Evolutionary conservation across 2,329 filamentous ascomycete genomes (phyloP).

Genomic region (Aspergillus tanneri): DNA sequence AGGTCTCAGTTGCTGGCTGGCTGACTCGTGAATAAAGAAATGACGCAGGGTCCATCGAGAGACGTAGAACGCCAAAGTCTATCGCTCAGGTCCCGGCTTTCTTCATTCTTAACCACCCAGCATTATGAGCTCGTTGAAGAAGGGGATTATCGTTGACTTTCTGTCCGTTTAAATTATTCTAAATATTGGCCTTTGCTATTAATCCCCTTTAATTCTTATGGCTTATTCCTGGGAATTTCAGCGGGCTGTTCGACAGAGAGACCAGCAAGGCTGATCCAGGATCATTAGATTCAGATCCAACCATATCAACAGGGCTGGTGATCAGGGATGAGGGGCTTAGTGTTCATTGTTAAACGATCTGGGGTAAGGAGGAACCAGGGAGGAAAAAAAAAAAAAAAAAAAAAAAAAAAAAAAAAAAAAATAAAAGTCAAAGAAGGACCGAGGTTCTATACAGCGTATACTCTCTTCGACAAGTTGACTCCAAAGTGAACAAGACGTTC

Average conservation of each 20-base stretch:
- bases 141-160: background rate
- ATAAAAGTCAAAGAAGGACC: too few relatives aligned
- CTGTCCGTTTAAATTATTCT: background rate
- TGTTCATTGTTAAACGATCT: background rate
- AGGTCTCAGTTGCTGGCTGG: background rate
- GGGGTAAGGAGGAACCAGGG: background rate
- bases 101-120: background rate
- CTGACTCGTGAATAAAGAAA: background rate
- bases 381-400: constrained; percentile 3
- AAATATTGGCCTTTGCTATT: background rate
- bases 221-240: background rate
- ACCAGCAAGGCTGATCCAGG: constrained; percentile 6
- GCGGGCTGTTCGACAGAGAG: background rate
- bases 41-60: constrained; percentile 1
- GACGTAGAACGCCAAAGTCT: constrained; percentile 2
- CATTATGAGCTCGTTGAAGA: background rate
- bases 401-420: background rate
- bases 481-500: background rate
- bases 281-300: constrained; percentile 15
- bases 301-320: background rate
- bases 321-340: background rate
- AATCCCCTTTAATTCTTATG: background rate
- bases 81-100: background rate
- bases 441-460: too few relatives aligned
- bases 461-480: too few relatives aligned